Conservation (phyloP, 148 eudicot genomes). For the Pharnaceum exiguum region DNA sequence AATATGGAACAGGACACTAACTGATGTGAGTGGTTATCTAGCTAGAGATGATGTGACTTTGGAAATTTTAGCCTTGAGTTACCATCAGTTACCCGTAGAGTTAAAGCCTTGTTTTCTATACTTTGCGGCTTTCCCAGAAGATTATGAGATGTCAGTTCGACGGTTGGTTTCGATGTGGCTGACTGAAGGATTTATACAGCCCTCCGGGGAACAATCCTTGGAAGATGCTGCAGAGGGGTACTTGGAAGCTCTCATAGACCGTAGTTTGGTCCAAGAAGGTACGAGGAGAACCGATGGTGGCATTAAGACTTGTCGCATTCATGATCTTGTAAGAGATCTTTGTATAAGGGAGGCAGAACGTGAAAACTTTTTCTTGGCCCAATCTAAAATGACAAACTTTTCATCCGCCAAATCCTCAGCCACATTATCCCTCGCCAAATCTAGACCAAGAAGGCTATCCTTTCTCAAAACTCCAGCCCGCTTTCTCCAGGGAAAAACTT, state of each 20-base stretch:
- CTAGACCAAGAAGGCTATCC: constrained; percentile 10
- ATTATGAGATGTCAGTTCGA: not conserved
- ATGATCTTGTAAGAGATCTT: constrained; percentile 17
- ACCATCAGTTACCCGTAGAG: constrained; percentile 23
- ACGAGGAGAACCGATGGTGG: not conserved
- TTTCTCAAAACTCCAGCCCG: not conserved
- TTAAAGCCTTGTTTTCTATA: constrained; percentile 6
- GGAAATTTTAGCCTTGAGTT: constrained; percentile 25
- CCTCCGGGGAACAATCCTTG: not conserved
- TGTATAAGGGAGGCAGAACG: constrained; percentile 3
- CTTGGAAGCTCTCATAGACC: constrained; percentile 2
- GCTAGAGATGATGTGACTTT: constrained; percentile 10
- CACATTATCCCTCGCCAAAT: no score
- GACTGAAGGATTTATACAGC: not conserved
- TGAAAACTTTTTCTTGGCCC: constrained; percentile 3
- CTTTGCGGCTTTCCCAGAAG: constrained; percentile 1
- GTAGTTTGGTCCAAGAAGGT: constrained; percentile 6
- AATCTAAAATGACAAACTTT: not conserved
- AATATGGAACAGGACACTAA: constrained; percentile 25
- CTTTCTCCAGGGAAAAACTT: not conserved
- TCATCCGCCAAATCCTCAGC: not conserved
- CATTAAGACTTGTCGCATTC: constrained; percentile 2
- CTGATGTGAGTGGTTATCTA: constrained; percentile 15
- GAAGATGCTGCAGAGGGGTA: constrained; percentile 4
- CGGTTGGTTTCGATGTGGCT: not conserved